Base-by-base conservation (phyloP, 495 filamentous ascomycete species). In the Thermochaetoides thermophila region DNA sequence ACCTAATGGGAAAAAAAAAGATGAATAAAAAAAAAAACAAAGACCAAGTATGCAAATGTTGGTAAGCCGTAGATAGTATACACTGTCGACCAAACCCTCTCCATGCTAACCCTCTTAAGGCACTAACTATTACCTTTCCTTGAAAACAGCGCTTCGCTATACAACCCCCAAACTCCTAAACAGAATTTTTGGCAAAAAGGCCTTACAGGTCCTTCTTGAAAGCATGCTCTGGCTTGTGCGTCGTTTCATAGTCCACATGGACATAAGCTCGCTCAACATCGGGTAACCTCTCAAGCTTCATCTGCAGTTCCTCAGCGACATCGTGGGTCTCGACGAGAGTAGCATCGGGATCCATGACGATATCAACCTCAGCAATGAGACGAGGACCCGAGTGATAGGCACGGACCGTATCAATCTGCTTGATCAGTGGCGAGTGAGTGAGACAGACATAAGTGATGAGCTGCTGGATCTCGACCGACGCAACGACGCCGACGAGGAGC, bases 381-480 rank as follows among this genome's bases (percentile, higher is more conserved):
- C 87, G 68, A 3, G 86, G 91, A 2, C 89, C 89, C 12, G 74
- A 78, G 45, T 94, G 86, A 55, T 92, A 97, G 0, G 83, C 81
- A 25, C 89, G 73, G 20, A 96, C 89, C 11, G 89, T 97, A 52
- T 97, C 89, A 49, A 97, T 89, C 42, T 78, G 78, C 11, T 57
- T 65, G 52, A 97, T 83, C 11, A 44, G 32, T 6, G 78, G 73
- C 19, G 79, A 84, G 61, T 96, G 91, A 13, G 91, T 97, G 61
- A 97, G 76, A 23, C 83, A 85, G 50, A 96, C 82, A 57, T 97
- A 97, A 0, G 89, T 97, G 41, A 96, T 91, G 38, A 92, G 70
- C 55, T 94, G 84, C 59, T 92, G 76, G 60, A 80, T 83, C 45
- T 81, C 72, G 7, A 84, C 78, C 28, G 79, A 71, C 0, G 89